Evolutionary conservation across 257 asterid species (phyloP).

Genomic region (Solanum peruvianum): DNA sequence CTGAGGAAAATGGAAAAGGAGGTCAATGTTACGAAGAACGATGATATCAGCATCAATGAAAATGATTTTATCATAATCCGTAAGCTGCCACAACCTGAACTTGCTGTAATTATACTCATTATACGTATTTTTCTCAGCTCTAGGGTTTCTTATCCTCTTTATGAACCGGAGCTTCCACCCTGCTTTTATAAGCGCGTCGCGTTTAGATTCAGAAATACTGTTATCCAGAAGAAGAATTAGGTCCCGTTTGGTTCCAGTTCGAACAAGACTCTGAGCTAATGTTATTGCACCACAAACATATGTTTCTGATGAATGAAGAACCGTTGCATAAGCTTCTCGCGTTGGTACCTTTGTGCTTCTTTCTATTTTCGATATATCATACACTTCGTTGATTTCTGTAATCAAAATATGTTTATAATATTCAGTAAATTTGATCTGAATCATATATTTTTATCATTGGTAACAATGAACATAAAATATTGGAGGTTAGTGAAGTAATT

Average conservation of each 20-base stretch:
- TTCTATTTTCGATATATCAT: conserved; percentile 35
- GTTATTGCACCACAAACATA: conserved; percentile 85
- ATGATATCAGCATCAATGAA: conserved; percentile 25
- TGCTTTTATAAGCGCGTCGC: conserved; percentile 35
- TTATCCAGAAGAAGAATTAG: conserved; percentile 73
- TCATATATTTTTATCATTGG: no score
- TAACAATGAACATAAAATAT: neutral
- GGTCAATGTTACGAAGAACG: conserved; percentile 17
- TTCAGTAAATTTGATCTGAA: no score
- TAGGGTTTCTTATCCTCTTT: conserved; percentile 25
- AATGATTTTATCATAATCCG: conserved; percentile 20
- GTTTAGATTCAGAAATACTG: conserved; percentile 39
- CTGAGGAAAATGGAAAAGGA: conserved; percentile 19
- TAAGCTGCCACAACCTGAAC: conserved; percentile 31
- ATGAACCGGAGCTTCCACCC: conserved; percentile 28
- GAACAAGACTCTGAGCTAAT: conserved; percentile 68
- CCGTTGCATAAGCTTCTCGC: conserved; percentile 72
- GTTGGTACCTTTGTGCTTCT: neutral
- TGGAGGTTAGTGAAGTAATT: neutral
- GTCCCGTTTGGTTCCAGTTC: conserved; percentile 47
- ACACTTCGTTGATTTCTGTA: conserved; percentile 31
- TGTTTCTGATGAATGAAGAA: conserved; percentile 66
- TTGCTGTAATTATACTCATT: conserved; percentile 33
- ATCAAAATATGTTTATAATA: neutral
- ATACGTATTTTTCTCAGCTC: conserved; percentile 14